Base-by-base conservation (phyloP, 148 eudicot genomes). In the Fallopia convolvulus region DNA sequence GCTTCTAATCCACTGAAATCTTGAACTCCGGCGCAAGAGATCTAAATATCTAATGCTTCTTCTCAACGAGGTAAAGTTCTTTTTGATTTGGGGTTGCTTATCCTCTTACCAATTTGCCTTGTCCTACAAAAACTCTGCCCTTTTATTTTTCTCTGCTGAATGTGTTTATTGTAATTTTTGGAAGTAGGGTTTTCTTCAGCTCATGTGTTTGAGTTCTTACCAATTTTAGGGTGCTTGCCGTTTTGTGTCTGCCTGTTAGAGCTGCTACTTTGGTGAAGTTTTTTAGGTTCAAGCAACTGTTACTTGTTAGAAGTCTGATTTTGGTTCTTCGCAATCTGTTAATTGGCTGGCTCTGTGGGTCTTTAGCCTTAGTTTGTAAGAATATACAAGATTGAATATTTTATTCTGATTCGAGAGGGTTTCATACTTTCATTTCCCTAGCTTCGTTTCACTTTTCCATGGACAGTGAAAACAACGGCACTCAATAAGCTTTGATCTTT, bases 11-110 rank as follows among this genome's bases (percentile, higher is more conserved):
- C 36, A 32, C 18, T 68, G 8, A 68, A 39, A 14, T 39, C 4
- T 30, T 32, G 40, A 30, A 20, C 63, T 2, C 20, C 30, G 11
- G 65, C 30, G 65, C 65, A 20, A 20, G 30, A 65, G 72, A 68
- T 68, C 72, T 68, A 6, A 68, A 32, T 42, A 68, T 68, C 72
- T 68, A 17, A 68, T 68, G 72, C 20, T 17, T 36, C 72, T 68
- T 46, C 72, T 68, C 72, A 36, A 68, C 72, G 44, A 68, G 72
- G 72, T 68, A 39, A 39, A 17, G 17, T 68, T 17, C 36, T 15
- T 3, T 26, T 36, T 44, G 1, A 44, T 61, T 61, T 23, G 39
- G 70, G 70, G 17, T 39, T 30, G 11, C 70, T 61, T 61, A 23
- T 61, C 23, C 8, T 55, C 26, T 55, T 13, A 13, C 50, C 50